Base-by-base conservation (phyloP, 192 early-diverging fungal species). In the Rhizoclosmatium globosum region DNA sequence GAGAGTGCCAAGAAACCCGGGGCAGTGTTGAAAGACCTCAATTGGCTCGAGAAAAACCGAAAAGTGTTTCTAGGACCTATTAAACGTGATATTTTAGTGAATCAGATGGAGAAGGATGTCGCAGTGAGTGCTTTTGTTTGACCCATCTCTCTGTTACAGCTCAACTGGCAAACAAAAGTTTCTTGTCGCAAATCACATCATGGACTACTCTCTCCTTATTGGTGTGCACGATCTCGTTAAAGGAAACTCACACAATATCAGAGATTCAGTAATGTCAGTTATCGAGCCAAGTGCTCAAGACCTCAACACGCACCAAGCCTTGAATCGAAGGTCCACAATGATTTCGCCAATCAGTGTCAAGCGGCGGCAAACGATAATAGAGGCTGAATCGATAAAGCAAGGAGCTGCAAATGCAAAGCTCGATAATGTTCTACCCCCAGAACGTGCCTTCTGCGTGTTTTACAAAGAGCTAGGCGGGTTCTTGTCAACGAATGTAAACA, bases 131-230 rank as follows among this genome's bases (percentile, higher is more conserved):
- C 15, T 23, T 15, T 74, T 77, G 17, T 48, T 46, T 56, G 43
- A 67, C 31, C 41, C 70, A 85, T 79, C 17, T 1, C 71, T 74
- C 13, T 44, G 50, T 64, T 64, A 11, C 21, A 21, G 21, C 21
- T 45, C 56, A 79, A 39, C 9, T 74, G 57, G 53, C 6, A 38
- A 45, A 74, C 47, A 76, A 21, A 47, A 85, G 86, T 89, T 90
- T 82, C 83, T 99, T 59, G 82, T 93, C 65, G 84, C 87, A 44
- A 86, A 88, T 48, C 86, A 95, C 68, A 98, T 99, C 65, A 99
- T 99, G 98, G 98, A 99, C 84, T 99, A 99, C 85, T 97, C 95
- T 71, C 88, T 99, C 67, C 84, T 99, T 21, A 82, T 99, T 70
- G 98, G 98, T 4, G 89, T 96, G 45, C 96, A 98, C 80, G 94